phyloP scores from a whole-genome alignment of 2,329 filamentous ascomycete species.

The Nannizziopsis arthrosporioides region DNA sequence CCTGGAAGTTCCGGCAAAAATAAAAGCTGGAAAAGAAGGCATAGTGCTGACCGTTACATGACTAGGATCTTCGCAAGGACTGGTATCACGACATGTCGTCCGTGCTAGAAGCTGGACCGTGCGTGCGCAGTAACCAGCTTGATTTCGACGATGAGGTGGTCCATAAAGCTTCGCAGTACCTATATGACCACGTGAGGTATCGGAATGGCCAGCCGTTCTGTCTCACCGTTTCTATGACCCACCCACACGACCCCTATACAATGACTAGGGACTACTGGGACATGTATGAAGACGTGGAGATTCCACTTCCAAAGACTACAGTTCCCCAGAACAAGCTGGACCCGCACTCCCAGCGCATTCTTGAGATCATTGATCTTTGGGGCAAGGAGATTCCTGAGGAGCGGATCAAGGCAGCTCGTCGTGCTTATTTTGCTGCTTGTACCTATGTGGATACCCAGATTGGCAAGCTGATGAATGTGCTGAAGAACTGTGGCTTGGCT shows the following conservation, averaged over 20 bases:
- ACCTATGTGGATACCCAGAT: conserved; percentile 92
- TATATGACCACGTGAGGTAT: conserved; percentile 82
- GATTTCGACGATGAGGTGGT: conserved; percentile 96
- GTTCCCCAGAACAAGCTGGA: conserved; percentile 76
- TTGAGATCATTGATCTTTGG: conserved; percentile 79
- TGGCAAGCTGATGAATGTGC: conserved; percentile 63
- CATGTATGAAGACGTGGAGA: conserved; percentile 76
- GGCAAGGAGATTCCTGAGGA: conserved; percentile 73
- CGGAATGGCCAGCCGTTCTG: conserved; percentile 68
- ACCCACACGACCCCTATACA: conserved; percentile 89
- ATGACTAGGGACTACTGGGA: conserved; percentile 94
- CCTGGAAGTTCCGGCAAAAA: background rate
- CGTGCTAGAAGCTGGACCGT: conserved; percentile 77
- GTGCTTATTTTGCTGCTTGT: conserved; percentile 86
- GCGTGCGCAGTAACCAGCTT: conserved; percentile 83
- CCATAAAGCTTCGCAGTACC: conserved; percentile 77
- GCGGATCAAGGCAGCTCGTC: conserved; percentile 70
- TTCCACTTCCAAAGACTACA: conserved; percentile 64
- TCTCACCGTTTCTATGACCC: conserved; percentile 83
- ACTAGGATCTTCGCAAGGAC: conserved; percentile 54
- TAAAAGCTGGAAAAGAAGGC: background rate
- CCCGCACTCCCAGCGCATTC: conserved; percentile 70
- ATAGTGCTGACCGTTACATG: background rate
- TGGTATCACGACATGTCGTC: conserved; percentile 97
- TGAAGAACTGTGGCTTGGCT: conserved; percentile 67